A percentile compares a stretch with the other conserved stretches of the same genome.
These are phyloP conservation scores for Cryptosporidium viatorum DNA, from an alignment of 169 alveolate genomes.

Conservation along the genomic window DNA sequence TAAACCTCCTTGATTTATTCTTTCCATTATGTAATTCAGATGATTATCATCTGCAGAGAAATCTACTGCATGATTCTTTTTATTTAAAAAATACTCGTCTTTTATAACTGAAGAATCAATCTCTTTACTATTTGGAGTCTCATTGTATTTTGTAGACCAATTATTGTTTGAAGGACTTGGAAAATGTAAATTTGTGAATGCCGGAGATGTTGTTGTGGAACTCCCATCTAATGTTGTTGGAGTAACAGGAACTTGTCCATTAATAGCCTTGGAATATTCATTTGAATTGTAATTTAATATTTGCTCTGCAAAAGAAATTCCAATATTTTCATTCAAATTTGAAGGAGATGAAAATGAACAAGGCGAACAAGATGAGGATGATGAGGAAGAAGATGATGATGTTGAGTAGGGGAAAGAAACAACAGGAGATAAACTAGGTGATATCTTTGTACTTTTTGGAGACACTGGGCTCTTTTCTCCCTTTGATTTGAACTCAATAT, in stretches of 20 bases:
- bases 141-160: constrained; percentile 12
- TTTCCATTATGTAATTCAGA: constrained; percentile 43
- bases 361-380: not conserved
- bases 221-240: constrained; percentile 72
- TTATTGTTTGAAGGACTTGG: constrained; percentile 50
- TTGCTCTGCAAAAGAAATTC: constrained; percentile 75
- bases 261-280: constrained; percentile 23
- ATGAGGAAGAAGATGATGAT: constrained; percentile 14
- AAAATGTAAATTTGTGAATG: constrained; percentile 60
- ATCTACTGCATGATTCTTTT: constrained; percentile 64
- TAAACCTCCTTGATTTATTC: constrained; percentile 3
- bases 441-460: constrained; percentile 18
- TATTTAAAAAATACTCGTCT: constrained; percentile 44
- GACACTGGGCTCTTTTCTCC: not conserved
- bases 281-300: constrained; percentile 38
- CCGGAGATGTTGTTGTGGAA: constrained; percentile 70
- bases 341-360: constrained; percentile 6
- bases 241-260: constrained; percentile 30
- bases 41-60: constrained; percentile 70
- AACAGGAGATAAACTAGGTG: constrained; percentile 1
- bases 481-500: not conserved
- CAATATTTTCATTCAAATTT: constrained; percentile 15
- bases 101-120: constrained; percentile 3
- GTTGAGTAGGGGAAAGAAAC: not conserved
- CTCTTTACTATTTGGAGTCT: constrained; percentile 27